phyloP scores from a whole-genome alignment of 2,329 filamentous ascomycete species.

The Coniochaeta pulveracea region DNA sequence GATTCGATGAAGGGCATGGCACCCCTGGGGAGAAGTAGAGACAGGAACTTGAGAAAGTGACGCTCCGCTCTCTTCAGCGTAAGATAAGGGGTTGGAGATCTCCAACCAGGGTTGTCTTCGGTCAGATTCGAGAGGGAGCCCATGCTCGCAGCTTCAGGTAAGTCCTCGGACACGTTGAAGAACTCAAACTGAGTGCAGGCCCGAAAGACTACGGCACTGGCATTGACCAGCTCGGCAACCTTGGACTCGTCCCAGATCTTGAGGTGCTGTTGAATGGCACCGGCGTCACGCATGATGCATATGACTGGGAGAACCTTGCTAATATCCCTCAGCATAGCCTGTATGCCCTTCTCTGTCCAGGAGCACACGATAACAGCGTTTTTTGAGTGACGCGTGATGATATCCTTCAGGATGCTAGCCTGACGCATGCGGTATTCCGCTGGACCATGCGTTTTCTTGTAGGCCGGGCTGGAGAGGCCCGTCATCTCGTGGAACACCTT shows the following conservation, averaged over 20 bases:
- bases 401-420: constrained; percentile 46
- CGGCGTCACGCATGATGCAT: constrained; percentile 54
- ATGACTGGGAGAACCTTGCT: constrained; percentile 57
- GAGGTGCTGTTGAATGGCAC: constrained; percentile 54
- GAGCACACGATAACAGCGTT: constrained; percentile 62
- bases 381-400: constrained; percentile 45
- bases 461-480: constrained; percentile 49
- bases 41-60: constrained; percentile 59
- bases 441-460: constrained; percentile 51
- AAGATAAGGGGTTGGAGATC: constrained; percentile 45
- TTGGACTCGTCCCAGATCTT: constrained; percentile 42
- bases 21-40: constrained; percentile 42
- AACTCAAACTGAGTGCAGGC: constrained; percentile 66
- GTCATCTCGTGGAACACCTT: constrained; percentile 53
- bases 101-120: constrained; percentile 20
- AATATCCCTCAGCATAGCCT: constrained; percentile 49
- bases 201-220: constrained; percentile 47
- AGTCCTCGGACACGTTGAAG: constrained; percentile 57
- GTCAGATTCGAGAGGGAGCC: constrained; percentile 13
- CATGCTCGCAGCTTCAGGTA: constrained; percentile 14
- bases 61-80: constrained; percentile 57
- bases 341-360: constrained; percentile 54
- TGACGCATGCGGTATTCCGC: constrained; percentile 53
- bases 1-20: constrained; percentile 49
- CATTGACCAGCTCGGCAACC: constrained; percentile 45